These are phyloP conservation scores for Aspergillus saccharolyticus DNA, from an alignment of 495 filamentous ascomycete species.

Conservation along the genomic window DNA sequence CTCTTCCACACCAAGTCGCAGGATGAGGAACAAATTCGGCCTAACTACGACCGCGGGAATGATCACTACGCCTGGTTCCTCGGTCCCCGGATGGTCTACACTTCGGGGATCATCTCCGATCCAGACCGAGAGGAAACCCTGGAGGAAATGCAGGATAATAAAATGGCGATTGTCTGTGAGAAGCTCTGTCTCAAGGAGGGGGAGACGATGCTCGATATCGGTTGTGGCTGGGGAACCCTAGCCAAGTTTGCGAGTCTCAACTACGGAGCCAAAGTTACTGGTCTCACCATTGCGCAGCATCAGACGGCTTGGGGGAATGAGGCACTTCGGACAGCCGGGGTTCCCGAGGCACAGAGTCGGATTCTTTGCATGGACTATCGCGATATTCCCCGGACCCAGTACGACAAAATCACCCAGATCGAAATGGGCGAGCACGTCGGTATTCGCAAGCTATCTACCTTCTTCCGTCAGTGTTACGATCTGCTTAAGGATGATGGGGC, in stretches of 20 bases:
- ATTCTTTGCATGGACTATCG: conserved; percentile 68
- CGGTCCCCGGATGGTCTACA: conserved; percentile 70
- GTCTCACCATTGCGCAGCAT: conserved; percentile 64
- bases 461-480: conserved; percentile 59
- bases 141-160: conserved; percentile 70
- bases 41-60: conserved; percentile 70
- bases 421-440: conserved; percentile 76
- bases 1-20: conserved; percentile 65
- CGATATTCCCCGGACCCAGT: conserved; percentile 58
- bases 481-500: conserved; percentile 68
- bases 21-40: conserved; percentile 72
- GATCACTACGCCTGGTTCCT: conserved; percentile 75
- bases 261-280: conserved; percentile 60
- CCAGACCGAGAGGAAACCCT: conserved; percentile 59
- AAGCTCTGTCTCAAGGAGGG: conserved; percentile 60
- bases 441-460: conserved; percentile 57
- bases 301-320: conserved; percentile 70
- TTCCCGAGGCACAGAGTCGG: conserved; percentile 54
- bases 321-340: conserved; percentile 52
- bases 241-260: conserved; percentile 59
- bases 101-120: conserved; percentile 64
- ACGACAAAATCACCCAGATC: conserved; percentile 66
- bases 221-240: conserved; percentile 68
- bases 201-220: conserved; percentile 62
- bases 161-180: conserved; percentile 63